Evolutionary conservation across 805 yeast species (phyloP).

Genomic region (Lipomyces spencermartinsiae): DNA sequence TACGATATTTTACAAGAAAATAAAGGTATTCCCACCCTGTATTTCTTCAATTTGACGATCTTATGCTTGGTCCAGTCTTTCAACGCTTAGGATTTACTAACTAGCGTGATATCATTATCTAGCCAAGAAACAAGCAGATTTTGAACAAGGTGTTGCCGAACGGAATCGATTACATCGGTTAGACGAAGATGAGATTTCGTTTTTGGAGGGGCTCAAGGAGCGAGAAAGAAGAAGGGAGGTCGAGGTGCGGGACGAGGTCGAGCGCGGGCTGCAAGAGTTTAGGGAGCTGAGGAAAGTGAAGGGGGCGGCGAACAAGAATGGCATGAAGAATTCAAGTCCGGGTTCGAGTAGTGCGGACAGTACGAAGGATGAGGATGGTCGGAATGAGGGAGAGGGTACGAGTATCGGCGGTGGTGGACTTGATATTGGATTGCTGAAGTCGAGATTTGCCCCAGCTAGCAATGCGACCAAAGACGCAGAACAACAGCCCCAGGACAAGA

Average conservation of each 20-base stretch:
- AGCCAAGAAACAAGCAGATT: constrained; percentile 31
- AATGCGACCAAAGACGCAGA: neutral
- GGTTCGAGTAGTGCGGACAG: neutral
- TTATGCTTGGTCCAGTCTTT: neutral
- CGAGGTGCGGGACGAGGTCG: constrained; percentile 19
- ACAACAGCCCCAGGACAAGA: neutral
- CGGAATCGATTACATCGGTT: constrained; percentile 29
- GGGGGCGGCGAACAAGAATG: neutral
- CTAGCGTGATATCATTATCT: neutral
- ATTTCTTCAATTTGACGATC: neutral
- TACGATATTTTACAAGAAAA: constrained; percentile 34
- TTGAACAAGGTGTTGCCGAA: constrained; percentile 28
- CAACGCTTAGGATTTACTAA: neutral
- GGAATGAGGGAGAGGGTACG: neutral
- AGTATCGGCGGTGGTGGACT: neutral
- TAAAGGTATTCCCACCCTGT: constrained; percentile 19
- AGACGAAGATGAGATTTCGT: constrained; percentile 34
- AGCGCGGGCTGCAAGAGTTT: constrained; percentile 18
- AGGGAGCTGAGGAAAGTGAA: constrained; percentile 10
- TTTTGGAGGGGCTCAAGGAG: constrained; percentile 26
- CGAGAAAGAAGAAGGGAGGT: constrained; percentile 17
- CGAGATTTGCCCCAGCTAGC: neutral
- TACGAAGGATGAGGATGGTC: neutral
- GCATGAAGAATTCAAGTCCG: neutral
- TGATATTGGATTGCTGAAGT: neutral